These are phyloP conservation scores for Talaromyces rugulosus DNA, from an alignment of 2,329 filamentous ascomycete genomes.

Conservation along the genomic window DNA sequence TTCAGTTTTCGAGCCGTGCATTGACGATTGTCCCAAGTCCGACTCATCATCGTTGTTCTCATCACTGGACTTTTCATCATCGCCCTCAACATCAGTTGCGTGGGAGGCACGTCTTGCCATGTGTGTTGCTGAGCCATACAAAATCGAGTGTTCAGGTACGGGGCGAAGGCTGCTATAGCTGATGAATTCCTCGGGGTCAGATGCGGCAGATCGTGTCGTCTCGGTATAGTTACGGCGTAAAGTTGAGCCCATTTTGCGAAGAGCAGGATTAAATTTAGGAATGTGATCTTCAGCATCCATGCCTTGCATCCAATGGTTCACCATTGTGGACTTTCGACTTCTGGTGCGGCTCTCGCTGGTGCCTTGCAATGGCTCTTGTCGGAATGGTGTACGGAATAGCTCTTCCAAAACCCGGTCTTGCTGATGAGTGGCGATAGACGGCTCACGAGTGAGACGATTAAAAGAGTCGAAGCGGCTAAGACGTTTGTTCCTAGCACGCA, in stretches of 20 bases:
- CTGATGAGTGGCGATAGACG: conserved; percentile 81
- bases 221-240: conserved; percentile 48
- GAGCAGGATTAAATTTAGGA: conserved; percentile 52
- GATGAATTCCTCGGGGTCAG: conserved; percentile 52
- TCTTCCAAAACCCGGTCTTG: conserved; percentile 89
- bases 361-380: conserved; percentile 56
- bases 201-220: conserved; percentile 48
- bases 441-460: conserved; percentile 66
- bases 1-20: conserved; percentile 11
- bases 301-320: conserved; percentile 84
- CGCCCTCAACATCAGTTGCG: conserved; percentile 79
- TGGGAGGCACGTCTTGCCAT: conserved; percentile 44
- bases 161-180: conserved; percentile 28
- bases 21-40: conserved; percentile 20
- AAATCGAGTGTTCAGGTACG: conserved; percentile 32
- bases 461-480: conserved; percentile 61
- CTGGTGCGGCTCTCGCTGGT: conserved; percentile 57
- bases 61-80: conserved; percentile 83
- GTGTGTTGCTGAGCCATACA: conserved; percentile 23
- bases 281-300: conserved; percentile 59
- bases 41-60: conserved; percentile 61
- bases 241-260: conserved; percentile 35
- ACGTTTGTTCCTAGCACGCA: conserved; percentile 57
- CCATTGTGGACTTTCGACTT: conserved; percentile 72
- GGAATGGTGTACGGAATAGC: conserved; percentile 72